Percentiles rank a stretch among this genome's conserved stretches.
phyloP scores from a whole-genome alignment of 1,284 basidiomycete species.

The Trametes sp. region DNA sequence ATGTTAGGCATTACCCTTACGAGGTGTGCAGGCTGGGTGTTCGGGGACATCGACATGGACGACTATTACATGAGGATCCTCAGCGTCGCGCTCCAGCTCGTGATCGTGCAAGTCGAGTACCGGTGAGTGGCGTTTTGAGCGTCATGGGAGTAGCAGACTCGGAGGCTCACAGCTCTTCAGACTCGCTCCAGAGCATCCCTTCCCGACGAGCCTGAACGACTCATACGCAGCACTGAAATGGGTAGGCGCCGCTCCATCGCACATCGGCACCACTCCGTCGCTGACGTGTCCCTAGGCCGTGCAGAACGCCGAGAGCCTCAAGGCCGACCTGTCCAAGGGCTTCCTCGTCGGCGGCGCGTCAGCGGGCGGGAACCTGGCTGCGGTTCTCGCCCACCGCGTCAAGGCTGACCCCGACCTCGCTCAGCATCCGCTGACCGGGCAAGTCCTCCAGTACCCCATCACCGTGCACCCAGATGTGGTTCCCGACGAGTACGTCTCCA shows the following conservation, averaged over 20 bases:
- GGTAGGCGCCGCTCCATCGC: conserved; percentile 25
- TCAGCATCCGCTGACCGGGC: conserved; percentile 15
- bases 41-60: conserved; percentile 30
- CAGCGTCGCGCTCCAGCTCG: not conserved
- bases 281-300: not conserved
- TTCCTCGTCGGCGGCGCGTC: conserved; percentile 35
- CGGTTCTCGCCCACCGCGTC: conserved; percentile 29
- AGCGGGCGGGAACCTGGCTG: conserved; percentile 33
- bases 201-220: conserved; percentile 49
- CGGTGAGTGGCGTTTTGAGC: no score
- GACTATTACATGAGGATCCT: conserved; percentile 24
- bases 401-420: conserved; percentile 25
- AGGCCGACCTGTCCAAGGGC: conserved; percentile 23
- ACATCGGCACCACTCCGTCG: not conserved
- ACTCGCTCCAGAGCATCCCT: conserved; percentile 49
- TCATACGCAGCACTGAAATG: conserved; percentile 45
- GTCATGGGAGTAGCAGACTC: no score
- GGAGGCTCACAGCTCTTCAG: no score
- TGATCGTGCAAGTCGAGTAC: conserved; percentile 10
- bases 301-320: conserved; percentile 13
- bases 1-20: not conserved
- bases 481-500: conserved; percentile 16
- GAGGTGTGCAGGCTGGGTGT: not conserved
- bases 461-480: conserved; percentile 18
- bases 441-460: conserved; percentile 13